These are phyloP conservation scores for Rhexocercosporidium sp. DNA, from an alignment of 2,329 filamentous ascomycete genomes.

Conservation along the genomic window DNA sequence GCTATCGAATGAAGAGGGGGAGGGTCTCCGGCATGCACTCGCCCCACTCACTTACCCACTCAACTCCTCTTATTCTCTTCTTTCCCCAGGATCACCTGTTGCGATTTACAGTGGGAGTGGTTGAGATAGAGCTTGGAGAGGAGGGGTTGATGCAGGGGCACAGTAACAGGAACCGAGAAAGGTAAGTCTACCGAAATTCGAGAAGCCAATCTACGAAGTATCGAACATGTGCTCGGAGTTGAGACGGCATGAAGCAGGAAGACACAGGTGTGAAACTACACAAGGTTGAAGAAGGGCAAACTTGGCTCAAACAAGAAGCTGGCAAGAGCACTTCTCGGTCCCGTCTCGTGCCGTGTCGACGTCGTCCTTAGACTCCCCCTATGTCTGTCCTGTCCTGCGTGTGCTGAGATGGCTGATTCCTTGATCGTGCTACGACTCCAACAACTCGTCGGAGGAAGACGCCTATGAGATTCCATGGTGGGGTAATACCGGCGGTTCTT, in stretches of 20 bases:
- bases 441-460: neutral
- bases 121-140: neutral
- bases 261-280: neutral
- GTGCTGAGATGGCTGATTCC: neutral
- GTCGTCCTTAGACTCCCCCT: neutral
- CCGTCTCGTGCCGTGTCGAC: neutral
- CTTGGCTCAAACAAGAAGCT: constrained; percentile 1
- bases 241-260: neutral
- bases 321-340: neutral
- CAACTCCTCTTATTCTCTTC: neutral
- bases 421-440: too few species aligned
- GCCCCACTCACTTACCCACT: neutral
- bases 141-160: neutral
- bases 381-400: neutral
- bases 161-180: neutral
- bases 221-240: neutral
- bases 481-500: constrained; percentile 5
- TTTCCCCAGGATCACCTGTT: neutral
- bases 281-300: neutral
- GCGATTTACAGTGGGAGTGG: neutral
- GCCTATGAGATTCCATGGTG: neutral
- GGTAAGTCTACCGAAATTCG: neutral
- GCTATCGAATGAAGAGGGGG: neutral
- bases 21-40: neutral
- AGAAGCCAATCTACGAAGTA: neutral